Base-by-base conservation (phyloP, 306 rosid genomes). In the Medicago lupulina region DNA sequence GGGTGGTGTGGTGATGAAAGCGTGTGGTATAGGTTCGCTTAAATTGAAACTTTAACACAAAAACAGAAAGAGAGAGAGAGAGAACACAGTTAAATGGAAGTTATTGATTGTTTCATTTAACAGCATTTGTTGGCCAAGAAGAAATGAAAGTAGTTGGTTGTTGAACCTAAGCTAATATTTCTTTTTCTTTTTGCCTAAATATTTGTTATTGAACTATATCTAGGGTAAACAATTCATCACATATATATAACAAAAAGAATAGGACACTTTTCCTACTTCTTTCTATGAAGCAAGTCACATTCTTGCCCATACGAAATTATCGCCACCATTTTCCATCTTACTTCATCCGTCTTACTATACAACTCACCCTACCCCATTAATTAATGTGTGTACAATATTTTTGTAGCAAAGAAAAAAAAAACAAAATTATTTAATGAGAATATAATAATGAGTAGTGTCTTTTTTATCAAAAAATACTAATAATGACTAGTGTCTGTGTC, bases 131-230 rank as follows among this genome's bases (percentile, higher is more conserved):
- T 88, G 96, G 92, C 89, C 83, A 86, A 85, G 87, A 89, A 80
- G 84, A 84, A 55, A 79, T 78, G 80, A 75, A 57, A 80, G 93
- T 91, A 65, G 97, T 92, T 91, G 97, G 96, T 93, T 14, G 98
- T 93, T 93, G 92, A 91, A 93, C 97, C 89, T 82, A 87, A 25
- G 4, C 38, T 34, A 34, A 34, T 34, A 34, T 34, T 34, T 34
- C 38, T 34, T 4, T 34, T 34, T 34, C 38, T 28, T 60, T 25
- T 12, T 6, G 28, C 25, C 66, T 14, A 59, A 39, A 15, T 17
- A n/a, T 9, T 25, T 15, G 19, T 23, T 55, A 21, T 18, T 36
- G 7, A 2, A 47, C 50, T 74, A 31, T 60, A 9, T 18, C 4
- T 47, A 47, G 74, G 13, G 57, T 73, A 47, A 67, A 70, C 21